Conservation (phyloP, 2,329 filamentous ascomycete genomes). For the Colletotrichum chlorophyti region DNA sequence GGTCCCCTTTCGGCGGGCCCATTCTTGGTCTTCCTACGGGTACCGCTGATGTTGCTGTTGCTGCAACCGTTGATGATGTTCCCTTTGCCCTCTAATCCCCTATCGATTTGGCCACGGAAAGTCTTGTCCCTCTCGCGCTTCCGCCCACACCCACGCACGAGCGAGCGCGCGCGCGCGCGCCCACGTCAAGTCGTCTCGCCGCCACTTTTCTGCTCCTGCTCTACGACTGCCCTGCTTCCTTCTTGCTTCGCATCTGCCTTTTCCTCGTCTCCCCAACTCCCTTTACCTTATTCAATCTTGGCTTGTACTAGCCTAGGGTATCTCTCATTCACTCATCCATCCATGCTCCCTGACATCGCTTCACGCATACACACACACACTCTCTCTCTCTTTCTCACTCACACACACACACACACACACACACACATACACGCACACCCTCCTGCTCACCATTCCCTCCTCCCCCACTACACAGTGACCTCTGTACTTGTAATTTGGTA, state of each 20-base stretch:
- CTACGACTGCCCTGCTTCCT: too few relatives aligned
- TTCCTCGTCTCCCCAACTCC: not conserved
- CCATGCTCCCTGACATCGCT: too few relatives aligned
- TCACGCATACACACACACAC: too few relatives aligned
- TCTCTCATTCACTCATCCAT: slow-evolving; percentile 3
- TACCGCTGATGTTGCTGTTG: too few relatives aligned
- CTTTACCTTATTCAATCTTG: slow-evolving; percentile 15
- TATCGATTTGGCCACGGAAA: slow-evolving; percentile 9
- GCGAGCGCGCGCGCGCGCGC: too few relatives aligned
- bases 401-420: not conserved
- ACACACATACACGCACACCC: not conserved
- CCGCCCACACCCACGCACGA: slow-evolving; percentile 2
- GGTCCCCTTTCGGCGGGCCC: slow-evolving; percentile 9
- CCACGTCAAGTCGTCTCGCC: not conserved
- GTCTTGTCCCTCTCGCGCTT: slow-evolving; percentile 22
- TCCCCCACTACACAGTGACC: not conserved
- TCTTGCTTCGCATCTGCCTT: not conserved
- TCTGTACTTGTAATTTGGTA: too few relatives aligned
- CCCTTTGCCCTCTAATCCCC: not conserved
- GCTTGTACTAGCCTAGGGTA: slow-evolving; percentile 6
- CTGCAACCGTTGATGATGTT: not conserved
- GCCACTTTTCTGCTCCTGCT: not conserved
- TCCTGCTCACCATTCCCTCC: not conserved
- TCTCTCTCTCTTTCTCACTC: not conserved
- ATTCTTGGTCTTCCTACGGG: slow-evolving; percentile 16